These are phyloP conservation scores for Rhytidhysteron rufulum DNA, from an alignment of 2,329 filamentous ascomycete genomes.

Conservation along the genomic window DNA sequence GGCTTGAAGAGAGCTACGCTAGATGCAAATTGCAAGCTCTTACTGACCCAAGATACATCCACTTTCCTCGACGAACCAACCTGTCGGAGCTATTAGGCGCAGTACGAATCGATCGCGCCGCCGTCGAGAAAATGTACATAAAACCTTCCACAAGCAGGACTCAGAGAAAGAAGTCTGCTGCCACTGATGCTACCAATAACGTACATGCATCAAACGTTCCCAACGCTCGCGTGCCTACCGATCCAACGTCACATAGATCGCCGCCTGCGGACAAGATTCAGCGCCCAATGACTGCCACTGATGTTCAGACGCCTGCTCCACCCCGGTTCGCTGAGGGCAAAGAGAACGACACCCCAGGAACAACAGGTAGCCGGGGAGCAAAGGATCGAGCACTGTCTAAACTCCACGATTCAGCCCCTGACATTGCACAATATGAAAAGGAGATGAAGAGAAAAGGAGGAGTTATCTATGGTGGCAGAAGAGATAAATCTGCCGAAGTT, in stretches of 20 bases:
- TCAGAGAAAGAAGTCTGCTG: conserved; percentile 18
- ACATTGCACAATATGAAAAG: conserved; percentile 88
- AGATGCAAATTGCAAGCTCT: conserved; percentile 74
- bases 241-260: conserved; percentile 19
- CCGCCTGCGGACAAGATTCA: conserved; percentile 22
- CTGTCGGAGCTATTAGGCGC: conserved; percentile 90
- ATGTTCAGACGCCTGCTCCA: conserved; percentile 51
- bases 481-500: conserved; percentile 35
- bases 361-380: conserved; percentile 76
- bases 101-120: conserved; percentile 72
- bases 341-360: conserved; percentile 78
- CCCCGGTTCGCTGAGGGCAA: conserved; percentile 52
- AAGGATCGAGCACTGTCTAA: conserved; percentile 79
- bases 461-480: conserved; percentile 53
- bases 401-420: conserved; percentile 72
- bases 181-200: conserved; percentile 16
- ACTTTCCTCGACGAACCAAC: conserved; percentile 87
- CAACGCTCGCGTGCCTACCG: conserved; percentile 11
- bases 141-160: conserved; percentile 18
- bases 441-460: conserved; percentile 80
- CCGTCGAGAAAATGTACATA: conserved; percentile 67
- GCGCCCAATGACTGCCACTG: conserved; percentile 20
- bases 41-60: conserved; percentile 71
- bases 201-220: conserved; percentile 16
- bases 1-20: conserved; percentile 96